These are phyloP conservation scores for Rosellinia necatrix DNA, from an alignment of 2,329 filamentous ascomycete species.

Conservation along the genomic window DNA sequence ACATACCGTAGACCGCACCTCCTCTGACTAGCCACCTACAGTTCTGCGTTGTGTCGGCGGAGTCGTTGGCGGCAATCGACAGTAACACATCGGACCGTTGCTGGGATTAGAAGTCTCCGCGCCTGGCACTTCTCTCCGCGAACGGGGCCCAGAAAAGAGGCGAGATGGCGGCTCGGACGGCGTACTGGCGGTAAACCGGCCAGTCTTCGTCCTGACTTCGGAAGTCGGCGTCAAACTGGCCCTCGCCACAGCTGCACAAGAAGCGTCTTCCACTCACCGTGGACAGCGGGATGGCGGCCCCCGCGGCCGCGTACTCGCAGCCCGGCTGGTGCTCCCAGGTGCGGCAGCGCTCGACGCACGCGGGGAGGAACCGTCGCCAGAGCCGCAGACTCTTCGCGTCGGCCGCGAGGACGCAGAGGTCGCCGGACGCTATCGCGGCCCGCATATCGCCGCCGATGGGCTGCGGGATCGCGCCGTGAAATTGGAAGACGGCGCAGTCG, in stretches of 20 bases:
- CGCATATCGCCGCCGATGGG: slow-evolving; percentile 45
- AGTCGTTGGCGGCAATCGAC: too few relatives aligned
- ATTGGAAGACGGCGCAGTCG: slow-evolving; percentile 51
- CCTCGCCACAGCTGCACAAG: slow-evolving; percentile 52
- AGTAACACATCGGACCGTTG: too few relatives aligned
- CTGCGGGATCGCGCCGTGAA: slow-evolving; percentile 40
- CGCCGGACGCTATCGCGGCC: too few relatives aligned
- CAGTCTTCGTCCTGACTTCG: slow-evolving; percentile 45
- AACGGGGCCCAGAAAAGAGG: slow-evolving; percentile 51
- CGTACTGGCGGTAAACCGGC: slow-evolving; percentile 45
- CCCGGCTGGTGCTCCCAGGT: slow-evolving; percentile 47
- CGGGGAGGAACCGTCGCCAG: slow-evolving; percentile 52
- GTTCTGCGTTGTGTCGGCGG: too few relatives aligned
- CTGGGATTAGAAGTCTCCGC: too few relatives aligned
- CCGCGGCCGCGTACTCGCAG: slow-evolving; percentile 48
- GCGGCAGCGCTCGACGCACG: slow-evolving; percentile 52
- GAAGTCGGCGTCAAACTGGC: slow-evolving; percentile 47
- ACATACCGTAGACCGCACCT: too few relatives aligned
- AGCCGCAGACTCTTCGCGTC: slow-evolving; percentile 61
- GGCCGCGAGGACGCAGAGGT: too few relatives aligned
- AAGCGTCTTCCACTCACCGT: slow-evolving; percentile 41
- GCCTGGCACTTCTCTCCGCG: too few relatives aligned
- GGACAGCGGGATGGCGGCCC: slow-evolving; percentile 46
- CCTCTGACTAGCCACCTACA: too few relatives aligned
- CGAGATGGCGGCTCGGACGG: slow-evolving; percentile 63